These are phyloP conservation scores for Persicaria maculosa DNA, from an alignment of 148 eudicot genomes.

Conservation along the genomic window DNA sequence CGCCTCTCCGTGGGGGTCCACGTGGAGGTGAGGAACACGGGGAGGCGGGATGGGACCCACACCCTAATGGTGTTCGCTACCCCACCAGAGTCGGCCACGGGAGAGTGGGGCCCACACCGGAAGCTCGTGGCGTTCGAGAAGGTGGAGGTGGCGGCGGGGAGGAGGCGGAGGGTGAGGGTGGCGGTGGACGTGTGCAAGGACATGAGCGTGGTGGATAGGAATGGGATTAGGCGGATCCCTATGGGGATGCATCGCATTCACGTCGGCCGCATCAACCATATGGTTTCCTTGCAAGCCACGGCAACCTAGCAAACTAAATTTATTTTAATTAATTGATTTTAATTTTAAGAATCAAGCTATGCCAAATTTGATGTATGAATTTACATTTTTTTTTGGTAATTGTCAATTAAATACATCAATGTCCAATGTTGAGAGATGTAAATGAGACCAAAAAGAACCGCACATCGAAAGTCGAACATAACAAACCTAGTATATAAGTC, in stretches of 20 bases:
- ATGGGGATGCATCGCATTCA: conserved; percentile 68
- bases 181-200: conserved; percentile 71
- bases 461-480: too few relatives aligned
- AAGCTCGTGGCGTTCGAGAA: conserved; percentile 73
- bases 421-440: too few relatives aligned
- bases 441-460: too few relatives aligned
- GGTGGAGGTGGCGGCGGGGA: conserved; percentile 48
- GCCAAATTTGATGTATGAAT: too few relatives aligned
- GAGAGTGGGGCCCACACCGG: conserved; percentile 61
- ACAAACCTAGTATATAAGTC: too few relatives aligned
- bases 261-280: conserved; percentile 54
- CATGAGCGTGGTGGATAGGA: conserved; percentile 64
- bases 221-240: conserved; percentile 65
- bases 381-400: too few relatives aligned
- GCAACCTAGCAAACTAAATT: neutral
- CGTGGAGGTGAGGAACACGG: conserved; percentile 50
- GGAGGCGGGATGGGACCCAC: conserved; percentile 71
- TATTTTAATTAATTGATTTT: too few relatives aligned
- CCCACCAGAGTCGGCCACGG: conserved; percentile 35
- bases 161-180: conserved; percentile 34
- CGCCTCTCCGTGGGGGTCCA: conserved; percentile 40
- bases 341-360: too few relatives aligned
- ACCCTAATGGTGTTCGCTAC: conserved; percentile 58
- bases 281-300: conserved; percentile 41
- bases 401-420: too few relatives aligned